Evolutionary conservation across 805 yeast species (phyloP).

Genomic region (Lipomyces yamanashiensis): DNA sequence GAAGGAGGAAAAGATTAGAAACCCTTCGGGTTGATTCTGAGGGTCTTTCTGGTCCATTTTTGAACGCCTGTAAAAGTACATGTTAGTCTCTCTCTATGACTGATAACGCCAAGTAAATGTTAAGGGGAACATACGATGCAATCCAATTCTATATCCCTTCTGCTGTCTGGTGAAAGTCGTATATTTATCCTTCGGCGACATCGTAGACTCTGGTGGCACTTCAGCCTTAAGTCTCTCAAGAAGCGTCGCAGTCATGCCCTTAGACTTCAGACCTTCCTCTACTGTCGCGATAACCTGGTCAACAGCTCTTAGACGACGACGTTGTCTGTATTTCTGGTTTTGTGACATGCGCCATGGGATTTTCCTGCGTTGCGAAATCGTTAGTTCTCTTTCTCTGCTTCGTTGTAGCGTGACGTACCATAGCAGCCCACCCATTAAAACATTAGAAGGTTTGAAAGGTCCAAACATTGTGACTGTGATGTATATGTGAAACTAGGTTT

Average conservation of each 20-base stretch:
- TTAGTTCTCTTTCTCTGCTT: background rate
- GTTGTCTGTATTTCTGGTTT: slow-evolving; percentile 80
- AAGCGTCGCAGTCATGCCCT: slow-evolving; percentile 40
- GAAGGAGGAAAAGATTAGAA: slow-evolving; percentile 7
- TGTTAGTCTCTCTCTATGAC: too few relatives aligned
- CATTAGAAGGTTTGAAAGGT: slow-evolving; percentile 65
- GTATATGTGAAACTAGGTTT: background rate
- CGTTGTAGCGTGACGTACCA: slow-evolving; percentile 53
- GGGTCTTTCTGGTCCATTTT: slow-evolving; percentile 38
- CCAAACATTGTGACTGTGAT: slow-evolving; percentile 59
- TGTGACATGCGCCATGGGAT: slow-evolving; percentile 77
- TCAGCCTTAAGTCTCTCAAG: slow-evolving; percentile 42
- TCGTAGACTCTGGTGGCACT: slow-evolving; percentile 78
- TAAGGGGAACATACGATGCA: slow-evolving; percentile 52
- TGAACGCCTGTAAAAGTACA: slow-evolving; percentile 23
- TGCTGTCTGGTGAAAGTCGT: slow-evolving; percentile 78
- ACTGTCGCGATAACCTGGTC: slow-evolving; percentile 76
- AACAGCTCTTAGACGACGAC: slow-evolving; percentile 79
- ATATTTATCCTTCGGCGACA: slow-evolving; percentile 84
- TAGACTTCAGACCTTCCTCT: slow-evolving; percentile 53
- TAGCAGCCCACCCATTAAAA: slow-evolving; percentile 70
- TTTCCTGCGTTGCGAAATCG: slow-evolving; percentile 53
- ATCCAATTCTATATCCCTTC: slow-evolving; percentile 81
- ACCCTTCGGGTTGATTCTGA: slow-evolving; percentile 33
- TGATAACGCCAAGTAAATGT: too few relatives aligned